Conservation (phyloP, 176 grass and related monocot species). For the Phoenix dactylifera region DNA sequence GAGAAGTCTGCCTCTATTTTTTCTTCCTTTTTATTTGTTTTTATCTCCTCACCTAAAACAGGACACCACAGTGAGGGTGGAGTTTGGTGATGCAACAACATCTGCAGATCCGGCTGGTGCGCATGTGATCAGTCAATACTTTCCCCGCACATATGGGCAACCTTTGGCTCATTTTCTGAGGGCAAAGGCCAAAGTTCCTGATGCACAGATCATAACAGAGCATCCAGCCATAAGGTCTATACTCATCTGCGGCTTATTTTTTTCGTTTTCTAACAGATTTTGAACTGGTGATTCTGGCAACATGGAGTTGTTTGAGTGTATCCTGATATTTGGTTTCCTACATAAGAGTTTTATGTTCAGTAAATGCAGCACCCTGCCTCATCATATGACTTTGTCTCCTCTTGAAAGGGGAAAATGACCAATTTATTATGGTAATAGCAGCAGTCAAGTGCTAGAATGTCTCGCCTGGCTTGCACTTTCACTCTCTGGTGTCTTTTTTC, state of each 20-base stretch:
- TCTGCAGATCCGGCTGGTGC: slow-evolving; percentile 70
- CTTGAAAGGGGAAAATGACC: no score
- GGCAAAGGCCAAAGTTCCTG: slow-evolving; percentile 61
- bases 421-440: no score
- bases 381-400: no score
- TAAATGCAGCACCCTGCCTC: no score
- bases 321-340: no score
- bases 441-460: no score
- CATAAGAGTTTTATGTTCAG: no score
- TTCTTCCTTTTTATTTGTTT: background rate
- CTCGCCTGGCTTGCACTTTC: no score
- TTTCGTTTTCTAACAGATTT: background rate
- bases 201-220: slow-evolving; percentile 75
- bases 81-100: slow-evolving; percentile 72
- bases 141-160: slow-evolving; percentile 80
- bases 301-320: no score
- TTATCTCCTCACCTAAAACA: slow-evolving; percentile 23
- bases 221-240: slow-evolving; percentile 54
- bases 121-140: slow-evolving; percentile 81
- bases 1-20: background rate
- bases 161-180: slow-evolving; percentile 81
- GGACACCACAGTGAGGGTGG: slow-evolving; percentile 93
- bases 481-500: no score
- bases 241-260: background rate
- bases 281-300: no score